Evolutionary conservation across 306 rosid genomes (phyloP).

Genomic region (Gillenia trifoliata): DNA sequence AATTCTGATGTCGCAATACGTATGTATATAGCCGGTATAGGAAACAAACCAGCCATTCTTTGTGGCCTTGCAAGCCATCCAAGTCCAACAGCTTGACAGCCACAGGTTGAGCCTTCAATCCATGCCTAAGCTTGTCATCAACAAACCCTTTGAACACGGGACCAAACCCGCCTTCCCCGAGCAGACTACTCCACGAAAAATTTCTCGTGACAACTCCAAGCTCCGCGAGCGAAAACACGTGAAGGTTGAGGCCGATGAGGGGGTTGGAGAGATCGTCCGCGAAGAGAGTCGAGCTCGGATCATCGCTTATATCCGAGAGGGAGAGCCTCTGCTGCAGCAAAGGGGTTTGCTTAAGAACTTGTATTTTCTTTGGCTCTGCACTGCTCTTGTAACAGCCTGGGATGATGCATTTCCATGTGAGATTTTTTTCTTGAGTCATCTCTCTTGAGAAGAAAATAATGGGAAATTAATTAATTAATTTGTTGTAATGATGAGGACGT

Average conservation of each 20-base stretch:
- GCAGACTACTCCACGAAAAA: conserved; percentile 59
- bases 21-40: no score
- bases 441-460: conserved; percentile 15
- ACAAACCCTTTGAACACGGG: conserved; percentile 81
- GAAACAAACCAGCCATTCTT: conserved; percentile 77
- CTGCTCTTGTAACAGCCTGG: conserved; percentile 51
- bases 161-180: conserved; percentile 93
- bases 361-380: conserved; percentile 10
- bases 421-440: conserved; percentile 36
- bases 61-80: conserved; percentile 83
- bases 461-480: background rate
- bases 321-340: conserved; percentile 49
- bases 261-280: conserved; percentile 72
- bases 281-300: conserved; percentile 39
- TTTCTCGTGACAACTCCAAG: conserved; percentile 53
- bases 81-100: conserved; percentile 79
- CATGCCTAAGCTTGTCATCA: conserved; percentile 48
- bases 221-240: conserved; percentile 59
- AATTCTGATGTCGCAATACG: no score
- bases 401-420: conserved; percentile 68
- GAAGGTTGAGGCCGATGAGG: conserved; percentile 51
- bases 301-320: conserved; percentile 56
- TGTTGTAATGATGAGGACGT: conserved; percentile 1
- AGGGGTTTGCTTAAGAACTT: conserved; percentile 31
- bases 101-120: conserved; percentile 69